phyloP scores from a whole-genome alignment of 1,284 basidiomycete genomes.

The Veloboletus limbatus region DNA sequence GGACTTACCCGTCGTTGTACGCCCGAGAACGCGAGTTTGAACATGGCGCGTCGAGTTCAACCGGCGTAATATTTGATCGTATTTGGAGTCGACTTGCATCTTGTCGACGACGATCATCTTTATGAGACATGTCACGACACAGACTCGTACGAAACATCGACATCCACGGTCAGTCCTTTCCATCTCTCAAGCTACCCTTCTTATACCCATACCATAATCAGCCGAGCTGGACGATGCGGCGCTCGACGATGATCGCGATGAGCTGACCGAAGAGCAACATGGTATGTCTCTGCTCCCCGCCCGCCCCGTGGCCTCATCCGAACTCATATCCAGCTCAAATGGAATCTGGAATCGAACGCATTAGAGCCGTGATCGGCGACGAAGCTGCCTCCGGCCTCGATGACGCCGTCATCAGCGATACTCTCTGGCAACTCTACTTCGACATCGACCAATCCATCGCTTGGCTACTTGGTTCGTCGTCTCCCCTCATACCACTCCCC shows the following conservation, averaged over 20 bases:
- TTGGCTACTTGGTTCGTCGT: conserved; percentile 64
- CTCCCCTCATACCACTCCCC: background rate
- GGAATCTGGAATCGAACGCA: conserved; percentile 64
- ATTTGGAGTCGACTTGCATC: conserved; percentile 16
- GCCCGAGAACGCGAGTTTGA: conserved; percentile 43
- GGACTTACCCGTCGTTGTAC: conserved; percentile 47
- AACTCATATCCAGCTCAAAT: conserved; percentile 58
- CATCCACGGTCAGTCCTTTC: conserved; percentile 61
- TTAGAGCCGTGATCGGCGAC: conserved; percentile 67
- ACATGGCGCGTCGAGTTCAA: too few species aligned
- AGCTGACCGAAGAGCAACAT: conserved; percentile 68
- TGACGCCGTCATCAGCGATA: conserved; percentile 75
- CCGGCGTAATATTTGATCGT: too few species aligned
- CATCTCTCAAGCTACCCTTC: conserved; percentile 5
- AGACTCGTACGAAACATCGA: conserved; percentile 89
- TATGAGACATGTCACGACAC: conserved; percentile 81
- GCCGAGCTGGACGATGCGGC: conserved; percentile 77
- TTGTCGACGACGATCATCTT: conserved; percentile 1
- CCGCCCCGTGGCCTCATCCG: background rate
- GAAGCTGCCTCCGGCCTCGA: conserved; percentile 64
- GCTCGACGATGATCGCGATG: conserved; percentile 67
- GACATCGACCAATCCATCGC: conserved; percentile 77
- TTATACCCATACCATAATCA: conserved; percentile 31
- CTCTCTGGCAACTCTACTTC: conserved; percentile 89
- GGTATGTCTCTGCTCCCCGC: conserved; percentile 40